Evolutionary conservation across 1,139 yeast species (phyloP).

Genomic region (Pichia sp.): DNA sequence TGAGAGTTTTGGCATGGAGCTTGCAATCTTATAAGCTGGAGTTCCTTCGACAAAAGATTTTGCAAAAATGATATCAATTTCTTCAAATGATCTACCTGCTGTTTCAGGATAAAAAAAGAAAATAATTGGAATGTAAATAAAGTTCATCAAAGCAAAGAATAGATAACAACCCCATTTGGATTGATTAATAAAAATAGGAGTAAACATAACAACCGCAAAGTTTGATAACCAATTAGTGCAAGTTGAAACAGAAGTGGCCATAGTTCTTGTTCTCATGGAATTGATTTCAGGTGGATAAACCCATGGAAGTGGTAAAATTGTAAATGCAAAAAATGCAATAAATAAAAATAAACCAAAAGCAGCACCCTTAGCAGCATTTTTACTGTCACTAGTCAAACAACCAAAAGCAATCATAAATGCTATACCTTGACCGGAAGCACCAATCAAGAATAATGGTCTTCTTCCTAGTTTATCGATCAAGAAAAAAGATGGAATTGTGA

Average conservation of each 20-base stretch:
- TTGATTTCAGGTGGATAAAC: constrained; percentile 42
- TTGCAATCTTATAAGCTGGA: constrained; percentile 48
- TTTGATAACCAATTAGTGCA: constrained; percentile 49
- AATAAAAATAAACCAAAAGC: constrained; percentile 44
- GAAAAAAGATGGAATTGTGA: constrained; percentile 60
- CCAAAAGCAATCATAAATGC: constrained; percentile 37
- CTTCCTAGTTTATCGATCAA: constrained; percentile 62
- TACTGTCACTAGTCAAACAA: constrained; percentile 32
- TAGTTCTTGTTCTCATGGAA: constrained; percentile 38
- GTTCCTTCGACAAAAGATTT: constrained; percentile 42
- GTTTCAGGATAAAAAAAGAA: constrained; percentile 67
- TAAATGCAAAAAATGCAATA: constrained; percentile 35
- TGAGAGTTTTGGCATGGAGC: constrained; percentile 43
- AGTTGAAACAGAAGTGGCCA: constrained; percentile 40
- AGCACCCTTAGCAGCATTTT: constrained; percentile 37
- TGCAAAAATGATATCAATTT: constrained; percentile 51
- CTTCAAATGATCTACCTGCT: constrained; percentile 56
- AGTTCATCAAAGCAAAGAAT: constrained; percentile 37
- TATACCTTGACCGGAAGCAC: constrained; percentile 38
- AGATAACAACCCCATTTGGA: constrained; percentile 40
- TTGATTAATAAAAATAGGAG: constrained; percentile 39
- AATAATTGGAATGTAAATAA: constrained; percentile 48
- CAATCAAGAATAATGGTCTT: constrained; percentile 40
- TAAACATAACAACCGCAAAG: constrained; percentile 43
- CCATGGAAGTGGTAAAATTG: constrained; percentile 39